Conservation (phyloP, 495 filamentous ascomycete genomes). For the Pseudevernia furfuracea region DNA sequence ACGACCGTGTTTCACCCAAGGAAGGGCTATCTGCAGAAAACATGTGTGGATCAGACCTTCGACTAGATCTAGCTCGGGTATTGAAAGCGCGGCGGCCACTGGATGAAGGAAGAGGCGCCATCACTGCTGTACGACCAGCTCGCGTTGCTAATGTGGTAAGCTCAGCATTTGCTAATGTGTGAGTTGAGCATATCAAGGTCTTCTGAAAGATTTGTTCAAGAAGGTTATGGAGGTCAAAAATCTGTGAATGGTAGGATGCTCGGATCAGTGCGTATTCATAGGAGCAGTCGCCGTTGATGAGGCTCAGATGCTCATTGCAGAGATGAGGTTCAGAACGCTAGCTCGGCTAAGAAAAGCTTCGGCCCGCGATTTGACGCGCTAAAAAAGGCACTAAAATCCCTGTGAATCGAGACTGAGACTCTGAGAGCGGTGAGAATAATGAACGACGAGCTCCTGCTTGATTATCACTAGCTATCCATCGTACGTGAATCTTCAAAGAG, state of each 20-base stretch:
- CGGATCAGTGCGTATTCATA: not conserved
- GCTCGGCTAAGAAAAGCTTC: slow-evolving; percentile 1
- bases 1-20: slow-evolving; percentile 33
- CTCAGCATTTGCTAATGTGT: slow-evolving; percentile 11
- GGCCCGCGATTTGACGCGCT: slow-evolving; percentile 8
- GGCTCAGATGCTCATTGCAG: slow-evolving; percentile 15
- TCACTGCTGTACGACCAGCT: slow-evolving; percentile 20
- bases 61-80: slow-evolving; percentile 31
- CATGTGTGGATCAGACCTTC: slow-evolving; percentile 32
- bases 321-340: slow-evolving; percentile 9
- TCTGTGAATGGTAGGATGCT: not conserved
- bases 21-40: slow-evolving; percentile 37
- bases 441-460: not conserved
- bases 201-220: not conserved
- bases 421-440: not conserved
- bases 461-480: not conserved
- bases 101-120: slow-evolving; percentile 34
- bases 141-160: slow-evolving; percentile 16
- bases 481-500: not conserved
- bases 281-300: slow-evolving; percentile 7
- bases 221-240: not conserved
- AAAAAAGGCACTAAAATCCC: not conserved
- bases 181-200: not conserved
- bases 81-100: slow-evolving; percentile 33
- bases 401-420: not conserved